Conservation (phyloP, 1,139 yeast genomes). For the Lodderomyces pseudojiufengensis region DNA sequence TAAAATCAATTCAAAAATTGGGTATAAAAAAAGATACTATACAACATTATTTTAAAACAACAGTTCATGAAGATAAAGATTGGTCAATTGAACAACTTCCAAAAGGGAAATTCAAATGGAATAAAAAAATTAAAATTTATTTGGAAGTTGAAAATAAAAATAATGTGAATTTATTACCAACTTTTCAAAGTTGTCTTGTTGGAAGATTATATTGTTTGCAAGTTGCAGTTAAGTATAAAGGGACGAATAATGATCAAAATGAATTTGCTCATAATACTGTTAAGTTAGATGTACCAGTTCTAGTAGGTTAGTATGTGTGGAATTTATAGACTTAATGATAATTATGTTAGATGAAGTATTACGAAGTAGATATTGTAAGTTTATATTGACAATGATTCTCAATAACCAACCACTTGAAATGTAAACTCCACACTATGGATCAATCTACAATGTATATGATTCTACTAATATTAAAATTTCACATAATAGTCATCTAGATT, state of each 20-base stretch:
- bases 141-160: constrained; percentile 33
- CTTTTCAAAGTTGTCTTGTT: constrained; percentile 43
- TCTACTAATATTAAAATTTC: too few relatives aligned
- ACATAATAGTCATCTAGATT: too few relatives aligned
- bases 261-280: constrained; percentile 35
- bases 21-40: constrained; percentile 43
- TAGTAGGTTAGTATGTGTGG: constrained; percentile 33
- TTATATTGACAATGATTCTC: too few relatives aligned
- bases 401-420: too few relatives aligned
- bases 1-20: constrained; percentile 37
- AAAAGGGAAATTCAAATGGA: constrained; percentile 24
- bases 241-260: constrained; percentile 32
- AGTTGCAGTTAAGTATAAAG: constrained; percentile 37
- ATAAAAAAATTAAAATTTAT: constrained; percentile 29
- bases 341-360: too few relatives aligned
- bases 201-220: constrained; percentile 44
- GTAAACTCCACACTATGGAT: too few relatives aligned
- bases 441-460: too few relatives aligned
- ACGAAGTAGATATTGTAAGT: too few relatives aligned
- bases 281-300: constrained; percentile 39
- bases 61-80: constrained; percentile 17
- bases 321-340: neutral
- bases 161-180: constrained; percentile 39
- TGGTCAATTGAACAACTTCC: constrained; percentile 29
- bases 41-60: constrained; percentile 31